Evolutionary conservation across 176 grass and related monocot genomes (phyloP).

Genomic region (Stipa capillata): DNA sequence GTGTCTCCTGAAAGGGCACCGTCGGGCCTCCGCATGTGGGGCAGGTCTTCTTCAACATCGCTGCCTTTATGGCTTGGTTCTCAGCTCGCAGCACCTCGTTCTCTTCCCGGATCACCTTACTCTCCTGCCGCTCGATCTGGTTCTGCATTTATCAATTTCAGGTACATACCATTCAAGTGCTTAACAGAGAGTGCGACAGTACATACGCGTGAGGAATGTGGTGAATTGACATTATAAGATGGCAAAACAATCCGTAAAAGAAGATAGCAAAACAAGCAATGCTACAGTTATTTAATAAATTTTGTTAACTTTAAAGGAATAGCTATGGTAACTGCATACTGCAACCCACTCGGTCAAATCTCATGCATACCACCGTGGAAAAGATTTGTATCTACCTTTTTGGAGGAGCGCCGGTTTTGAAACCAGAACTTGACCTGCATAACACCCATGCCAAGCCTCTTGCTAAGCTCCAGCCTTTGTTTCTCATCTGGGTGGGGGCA

Average conservation of each 20-base stretch:
- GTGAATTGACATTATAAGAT: background rate
- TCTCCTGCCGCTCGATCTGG: background rate
- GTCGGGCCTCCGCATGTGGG: background rate
- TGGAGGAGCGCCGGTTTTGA: constrained; percentile 15
- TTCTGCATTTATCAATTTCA: background rate
- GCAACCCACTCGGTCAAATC: background rate
- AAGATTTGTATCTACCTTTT: background rate
- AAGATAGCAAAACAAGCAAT: background rate
- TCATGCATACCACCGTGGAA: background rate
- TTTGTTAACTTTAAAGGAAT: too few relatives aligned
- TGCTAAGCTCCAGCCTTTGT: background rate
- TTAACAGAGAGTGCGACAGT: background rate
- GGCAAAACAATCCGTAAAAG: background rate
- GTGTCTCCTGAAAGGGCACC: background rate
- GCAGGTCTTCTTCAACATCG: background rate
- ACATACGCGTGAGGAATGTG: too few relatives aligned
- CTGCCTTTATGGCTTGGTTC: background rate
- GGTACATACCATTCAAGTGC: background rate
- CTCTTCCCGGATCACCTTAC: background rate
- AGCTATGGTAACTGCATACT: background rate
- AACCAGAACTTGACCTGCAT: constrained; percentile 22
- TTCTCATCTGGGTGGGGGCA: background rate
- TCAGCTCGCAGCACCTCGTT: background rate
- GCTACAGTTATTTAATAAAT: background rate
- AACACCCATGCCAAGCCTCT: background rate